Evolutionary conservation across 371 early-diverging fungal genomes (phyloP), one percentile per base, ranked within the genome.

Genomic region (Saksenaea vasiformis): DNA sequence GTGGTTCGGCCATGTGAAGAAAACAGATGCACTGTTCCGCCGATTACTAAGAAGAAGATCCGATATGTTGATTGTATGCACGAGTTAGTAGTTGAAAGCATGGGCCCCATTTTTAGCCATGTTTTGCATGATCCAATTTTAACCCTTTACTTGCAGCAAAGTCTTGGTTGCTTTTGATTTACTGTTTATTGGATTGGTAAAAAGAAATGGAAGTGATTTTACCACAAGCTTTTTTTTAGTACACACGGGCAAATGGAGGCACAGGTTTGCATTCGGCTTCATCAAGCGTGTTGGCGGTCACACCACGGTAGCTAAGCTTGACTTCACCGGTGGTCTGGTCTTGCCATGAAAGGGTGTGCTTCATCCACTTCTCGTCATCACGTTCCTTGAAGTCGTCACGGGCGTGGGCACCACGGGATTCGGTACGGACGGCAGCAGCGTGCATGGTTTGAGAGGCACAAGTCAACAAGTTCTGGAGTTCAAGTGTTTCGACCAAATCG

Each of bases 351-450:
- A 98, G 85, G 51, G 97, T 96, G 85, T 98, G 98, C 90, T 97
- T 98, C 96, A 96, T 95, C 97, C 97, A 98, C 74, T 95, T 85
- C 61, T 80, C 78, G 76, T 98, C 98, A 79, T 97, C 91, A 76
- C 97, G 93, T 4, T 82, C 87, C 64, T 86, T 80, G 76, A 69
- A 96, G 81, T 97, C 98, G 75, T 97, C 97, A 77, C 98, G 95
- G 36, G 98, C 95, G 79, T 98, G 98, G 58, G 98, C 98, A 73
- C 98, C 98, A 62, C 98, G 95, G 17, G 94, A 93, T 84, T 98
- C 98, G 82, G 95, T 96, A 72, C 98, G 93, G 44, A 92, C 93
- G 24, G 88, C 88, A 58, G 98, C 98, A 74, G 97, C 90, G 83
- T 93, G 87, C 92, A 98, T 96, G 67, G 98, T 97, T 80, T 98